These are phyloP conservation scores for Vickermania spadyakhi DNA, from an alignment of 208 protist species.

Conservation along the genomic window DNA sequence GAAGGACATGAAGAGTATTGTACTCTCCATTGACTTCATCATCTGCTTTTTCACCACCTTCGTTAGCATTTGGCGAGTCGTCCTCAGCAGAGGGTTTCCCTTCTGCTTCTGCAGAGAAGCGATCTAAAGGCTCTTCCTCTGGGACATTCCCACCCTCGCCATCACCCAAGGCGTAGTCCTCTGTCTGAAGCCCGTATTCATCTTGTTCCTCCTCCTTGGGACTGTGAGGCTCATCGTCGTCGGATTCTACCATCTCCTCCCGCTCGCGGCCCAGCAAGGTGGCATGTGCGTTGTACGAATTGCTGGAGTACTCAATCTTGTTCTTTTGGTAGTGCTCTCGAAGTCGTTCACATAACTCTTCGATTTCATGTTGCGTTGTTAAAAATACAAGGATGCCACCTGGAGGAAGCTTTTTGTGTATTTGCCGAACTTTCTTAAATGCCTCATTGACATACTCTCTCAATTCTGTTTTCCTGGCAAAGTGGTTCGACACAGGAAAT, in stretches of 20 bases:
- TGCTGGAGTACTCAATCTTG: constrained; percentile 80
- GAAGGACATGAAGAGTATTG: constrained; percentile 93
- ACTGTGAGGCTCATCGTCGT: constrained; percentile 6
- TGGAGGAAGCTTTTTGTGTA: constrained; percentile 95
- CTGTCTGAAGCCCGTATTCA: constrained; percentile 32
- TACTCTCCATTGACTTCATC: constrained; percentile 83
- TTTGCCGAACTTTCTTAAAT: constrained; percentile 93
- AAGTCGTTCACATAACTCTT: constrained; percentile 80
- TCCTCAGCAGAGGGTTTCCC: constrained; percentile 2
- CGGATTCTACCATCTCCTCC: constrained; percentile 5
- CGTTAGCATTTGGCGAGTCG: constrained; percentile 8
- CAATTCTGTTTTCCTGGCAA: constrained; percentile 88
- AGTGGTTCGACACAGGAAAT: constrained; percentile 97
- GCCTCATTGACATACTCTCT: constrained; percentile 93
- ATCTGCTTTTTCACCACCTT: no score
- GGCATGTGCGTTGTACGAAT: constrained; percentile 62
- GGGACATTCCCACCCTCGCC: background rate
- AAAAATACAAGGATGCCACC: constrained; percentile 98
- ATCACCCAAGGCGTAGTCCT: constrained; percentile 42
- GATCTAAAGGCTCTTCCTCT: background rate
- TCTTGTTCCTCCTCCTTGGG: constrained; percentile 15
- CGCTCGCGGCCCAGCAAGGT: constrained; percentile 11
- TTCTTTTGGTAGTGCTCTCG: constrained; percentile 72
- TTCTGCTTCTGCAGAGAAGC: constrained; percentile 1
- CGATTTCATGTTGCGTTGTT: constrained; percentile 95